A percentile compares a stretch with the other conserved stretches of the same genome.
These are phyloP conservation scores for Guadua angustifolia DNA, from an alignment of 176 grass and related monocot genomes.

Conservation along the genomic window DNA sequence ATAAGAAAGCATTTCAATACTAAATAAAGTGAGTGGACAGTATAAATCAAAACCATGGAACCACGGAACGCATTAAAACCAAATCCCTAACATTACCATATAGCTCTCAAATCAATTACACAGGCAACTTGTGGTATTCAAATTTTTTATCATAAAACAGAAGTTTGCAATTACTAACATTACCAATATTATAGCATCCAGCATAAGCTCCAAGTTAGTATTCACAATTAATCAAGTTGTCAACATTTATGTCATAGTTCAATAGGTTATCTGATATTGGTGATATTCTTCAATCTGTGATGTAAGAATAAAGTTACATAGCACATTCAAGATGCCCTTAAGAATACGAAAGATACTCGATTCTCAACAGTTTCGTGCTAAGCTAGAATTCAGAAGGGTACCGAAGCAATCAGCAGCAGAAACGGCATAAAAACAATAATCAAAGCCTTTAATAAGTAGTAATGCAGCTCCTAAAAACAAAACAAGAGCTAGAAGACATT, in stretches of 20 bases:
- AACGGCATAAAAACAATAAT: not conserved
- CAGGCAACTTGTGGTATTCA: not conserved
- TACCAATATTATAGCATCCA: not conserved
- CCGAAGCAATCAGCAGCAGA: conserved; percentile 15
- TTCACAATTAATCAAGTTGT: not conserved
- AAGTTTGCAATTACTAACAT: not conserved
- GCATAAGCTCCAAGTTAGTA: not conserved
- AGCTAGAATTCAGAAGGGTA: not conserved
- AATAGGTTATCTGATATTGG: not conserved
- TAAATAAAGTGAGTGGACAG: too few species aligned
- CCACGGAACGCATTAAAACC: too few species aligned
- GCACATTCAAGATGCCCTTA: not conserved
- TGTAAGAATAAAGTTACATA: not conserved
- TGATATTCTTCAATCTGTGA: not conserved
- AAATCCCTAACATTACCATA: too few species aligned
- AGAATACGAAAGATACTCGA: not conserved
- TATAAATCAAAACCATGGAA: too few species aligned
- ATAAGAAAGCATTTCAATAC: too few species aligned
- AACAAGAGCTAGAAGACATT: not conserved
- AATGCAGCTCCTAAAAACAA: conserved; percentile 26
- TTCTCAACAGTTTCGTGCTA: not conserved
- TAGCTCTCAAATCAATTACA: not conserved
- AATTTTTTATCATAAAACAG: not conserved
- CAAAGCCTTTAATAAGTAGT: not conserved
- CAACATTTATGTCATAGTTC: not conserved